phyloP scores from a whole-genome alignment of 169 alveolate species.

The Theileria annulata region DNA sequence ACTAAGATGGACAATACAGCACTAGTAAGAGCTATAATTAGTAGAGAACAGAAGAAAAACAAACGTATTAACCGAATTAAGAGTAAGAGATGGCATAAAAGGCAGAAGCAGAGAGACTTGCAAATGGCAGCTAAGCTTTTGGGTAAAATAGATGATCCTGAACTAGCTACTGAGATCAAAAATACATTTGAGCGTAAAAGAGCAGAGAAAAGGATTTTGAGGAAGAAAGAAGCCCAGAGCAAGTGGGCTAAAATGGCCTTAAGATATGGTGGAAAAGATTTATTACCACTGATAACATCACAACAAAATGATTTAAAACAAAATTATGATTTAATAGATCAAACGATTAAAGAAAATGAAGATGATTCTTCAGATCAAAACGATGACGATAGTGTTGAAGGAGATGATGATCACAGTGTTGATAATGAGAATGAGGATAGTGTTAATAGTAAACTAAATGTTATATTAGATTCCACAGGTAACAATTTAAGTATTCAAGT shows the following conservation, averaged over 20 bases:
- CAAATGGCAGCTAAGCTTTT: slow-evolving; percentile 69
- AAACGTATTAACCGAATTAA: slow-evolving; percentile 72
- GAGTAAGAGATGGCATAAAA: slow-evolving; percentile 74
- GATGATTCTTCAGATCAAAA: slow-evolving; percentile 17
- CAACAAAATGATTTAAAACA: slow-evolving; percentile 69
- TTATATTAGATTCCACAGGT: slow-evolving; percentile 49
- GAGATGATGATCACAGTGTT: not conserved
- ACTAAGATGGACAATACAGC: slow-evolving; percentile 25
- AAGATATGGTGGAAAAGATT: slow-evolving; percentile 79
- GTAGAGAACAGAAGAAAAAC: slow-evolving; percentile 66
- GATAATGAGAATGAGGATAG: not conserved
- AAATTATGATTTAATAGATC: slow-evolving; percentile 38
- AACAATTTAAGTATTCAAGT: not conserved
- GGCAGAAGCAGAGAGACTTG: slow-evolving; percentile 65
- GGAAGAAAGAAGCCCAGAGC: slow-evolving; percentile 71
- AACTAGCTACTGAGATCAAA: slow-evolving; percentile 69
- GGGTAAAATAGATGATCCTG: slow-evolving; percentile 73
- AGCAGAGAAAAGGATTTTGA: slow-evolving; percentile 68
- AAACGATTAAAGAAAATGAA: not conserved
- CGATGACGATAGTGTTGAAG: slow-evolving; percentile 14
- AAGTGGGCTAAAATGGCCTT: slow-evolving; percentile 80
- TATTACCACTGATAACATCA: slow-evolving; percentile 59
- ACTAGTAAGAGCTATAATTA: slow-evolving; percentile 54
- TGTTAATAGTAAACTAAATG: slow-evolving; percentile 30
- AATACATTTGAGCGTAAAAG: slow-evolving; percentile 70